phyloP scores from a whole-genome alignment of 75 land plant genomes.

The Sequoia sempervirens region DNA sequence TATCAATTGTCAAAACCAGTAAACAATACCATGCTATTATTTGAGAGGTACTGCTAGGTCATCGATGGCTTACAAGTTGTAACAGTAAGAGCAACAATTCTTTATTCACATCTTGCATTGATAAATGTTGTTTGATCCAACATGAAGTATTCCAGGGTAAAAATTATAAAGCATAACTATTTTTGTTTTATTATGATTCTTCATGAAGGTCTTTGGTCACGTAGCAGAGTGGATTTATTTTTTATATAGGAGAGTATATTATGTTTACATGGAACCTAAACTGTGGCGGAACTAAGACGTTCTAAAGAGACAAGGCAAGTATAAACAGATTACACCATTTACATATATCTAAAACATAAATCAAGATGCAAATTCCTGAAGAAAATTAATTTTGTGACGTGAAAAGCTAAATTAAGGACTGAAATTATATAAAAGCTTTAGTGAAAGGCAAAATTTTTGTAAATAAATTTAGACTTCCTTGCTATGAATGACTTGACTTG shows the following conservation, averaged over 20 bases:
- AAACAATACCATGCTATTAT: background rate
- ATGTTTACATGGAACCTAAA: background rate
- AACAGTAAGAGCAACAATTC: background rate
- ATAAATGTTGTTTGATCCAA: background rate
- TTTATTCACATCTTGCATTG: background rate
- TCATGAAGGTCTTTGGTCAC: background rate
- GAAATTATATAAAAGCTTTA: background rate
- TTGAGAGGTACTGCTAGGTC: background rate
- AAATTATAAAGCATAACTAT: background rate
- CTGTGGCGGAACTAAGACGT: background rate
- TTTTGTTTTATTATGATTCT: background rate
- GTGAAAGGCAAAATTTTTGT: background rate
- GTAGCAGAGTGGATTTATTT: background rate
- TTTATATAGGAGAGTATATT: too few species aligned
- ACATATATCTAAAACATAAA: background rate
- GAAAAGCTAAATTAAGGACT: background rate
- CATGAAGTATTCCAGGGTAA: background rate
- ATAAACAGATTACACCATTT: background rate
- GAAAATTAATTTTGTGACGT: background rate
- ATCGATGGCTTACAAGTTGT: background rate
- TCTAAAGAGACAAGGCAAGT: background rate
- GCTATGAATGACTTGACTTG: too few species aligned
- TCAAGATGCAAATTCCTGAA: background rate
- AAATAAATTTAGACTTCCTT: background rate
- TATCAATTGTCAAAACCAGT: background rate